Evolutionary conservation across 2,329 filamentous ascomycete genomes (phyloP).

Genomic region (Xylaria sp.): DNA sequence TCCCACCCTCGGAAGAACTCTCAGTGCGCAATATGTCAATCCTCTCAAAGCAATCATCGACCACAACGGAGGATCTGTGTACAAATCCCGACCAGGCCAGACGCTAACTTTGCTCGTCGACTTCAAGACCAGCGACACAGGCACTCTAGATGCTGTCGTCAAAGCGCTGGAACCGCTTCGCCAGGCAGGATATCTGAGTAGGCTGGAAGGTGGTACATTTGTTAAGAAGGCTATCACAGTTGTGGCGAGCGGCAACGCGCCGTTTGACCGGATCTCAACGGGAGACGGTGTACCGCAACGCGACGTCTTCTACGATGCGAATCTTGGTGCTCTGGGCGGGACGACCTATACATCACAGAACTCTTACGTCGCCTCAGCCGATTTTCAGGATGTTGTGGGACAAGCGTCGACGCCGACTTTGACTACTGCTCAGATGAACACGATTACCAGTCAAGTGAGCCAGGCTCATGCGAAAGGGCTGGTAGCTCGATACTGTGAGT

Average conservation of each 20-base stretch:
- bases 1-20: conserved; percentile 42
- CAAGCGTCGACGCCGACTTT: conserved; percentile 37
- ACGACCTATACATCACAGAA: conserved; percentile 40
- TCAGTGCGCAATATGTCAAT: conserved; percentile 45
- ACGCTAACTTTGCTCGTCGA: conserved; percentile 45
- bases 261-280: conserved; percentile 43
- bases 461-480: conserved; percentile 44
- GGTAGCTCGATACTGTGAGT: conserved; percentile 48
- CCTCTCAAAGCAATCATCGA: conserved; percentile 45
- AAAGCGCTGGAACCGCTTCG: conserved; percentile 45
- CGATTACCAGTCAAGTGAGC: conserved; percentile 38
- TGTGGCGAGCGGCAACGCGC: conserved; percentile 45
- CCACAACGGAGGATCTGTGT: conserved; percentile 45
- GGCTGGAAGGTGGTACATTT: conserved; percentile 39
- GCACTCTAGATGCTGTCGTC: conserved; percentile 45
- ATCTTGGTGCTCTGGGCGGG: conserved; percentile 39
- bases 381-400: conserved; percentile 43
- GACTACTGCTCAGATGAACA: conserved; percentile 32
- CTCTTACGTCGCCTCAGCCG: conserved; percentile 47
- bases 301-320: conserved; percentile 47
- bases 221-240: conserved; percentile 44
- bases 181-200: conserved; percentile 46
- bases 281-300: conserved; percentile 43
- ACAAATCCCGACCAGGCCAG: conserved; percentile 40
- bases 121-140: conserved; percentile 44